Percentiles rank a stretch among this genome's conserved stretches.
Evolutionary conservation across 2,329 filamentous ascomycete species (phyloP).

Genomic region (Ambrosiella cleistominuta): DNA sequence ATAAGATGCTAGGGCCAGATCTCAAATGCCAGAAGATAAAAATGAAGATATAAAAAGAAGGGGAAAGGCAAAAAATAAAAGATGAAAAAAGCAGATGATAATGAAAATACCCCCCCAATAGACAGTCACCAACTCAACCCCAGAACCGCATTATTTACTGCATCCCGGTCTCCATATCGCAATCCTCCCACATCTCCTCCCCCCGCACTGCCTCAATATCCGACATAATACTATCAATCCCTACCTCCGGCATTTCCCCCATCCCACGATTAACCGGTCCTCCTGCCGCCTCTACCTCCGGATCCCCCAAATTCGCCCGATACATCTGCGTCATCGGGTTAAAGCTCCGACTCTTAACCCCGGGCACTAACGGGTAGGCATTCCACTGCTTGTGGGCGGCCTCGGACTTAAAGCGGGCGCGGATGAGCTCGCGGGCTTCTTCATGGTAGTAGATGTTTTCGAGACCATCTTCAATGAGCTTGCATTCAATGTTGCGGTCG

Average conservation of each 20-base stretch:
- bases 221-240: background rate
- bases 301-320: background rate
- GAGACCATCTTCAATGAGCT: slow-evolving; percentile 29
- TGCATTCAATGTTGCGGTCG: slow-evolving; percentile 30
- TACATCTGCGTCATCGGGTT: background rate
- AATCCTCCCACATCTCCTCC: background rate
- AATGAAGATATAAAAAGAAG: background rate
- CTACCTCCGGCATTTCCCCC: background rate
- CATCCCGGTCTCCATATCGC: background rate
- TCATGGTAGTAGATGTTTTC: slow-evolving; percentile 22
- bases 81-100: background rate
- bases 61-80: background rate
- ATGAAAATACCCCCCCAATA: background rate
- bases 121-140: background rate
- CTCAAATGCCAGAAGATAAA: background rate
- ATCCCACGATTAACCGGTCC: background rate
- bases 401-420: background rate
- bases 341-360: background rate
- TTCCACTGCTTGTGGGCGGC: background rate
- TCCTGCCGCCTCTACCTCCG: background rate
- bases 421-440: slow-evolving; percentile 8
- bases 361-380: background rate
- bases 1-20: too few relatives aligned
- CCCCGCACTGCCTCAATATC: background rate
- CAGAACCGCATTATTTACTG: background rate